Conservation (phyloP, 2,329 filamentous ascomycete species). For the Daldinia sp. region DNA sequence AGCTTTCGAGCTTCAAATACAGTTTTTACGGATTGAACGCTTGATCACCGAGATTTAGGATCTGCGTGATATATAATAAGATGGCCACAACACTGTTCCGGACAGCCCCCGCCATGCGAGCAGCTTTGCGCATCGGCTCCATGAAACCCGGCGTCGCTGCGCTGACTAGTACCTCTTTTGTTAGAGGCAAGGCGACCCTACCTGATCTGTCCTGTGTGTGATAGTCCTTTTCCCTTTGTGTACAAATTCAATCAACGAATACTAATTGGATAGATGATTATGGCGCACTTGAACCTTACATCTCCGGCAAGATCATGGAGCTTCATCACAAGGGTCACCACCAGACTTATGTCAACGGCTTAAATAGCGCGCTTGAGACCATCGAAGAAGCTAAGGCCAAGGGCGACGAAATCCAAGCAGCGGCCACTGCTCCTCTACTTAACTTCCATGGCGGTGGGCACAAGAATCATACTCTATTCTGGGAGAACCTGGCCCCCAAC, state of each 20-base stretch:
- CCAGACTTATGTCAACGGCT: slow-evolving; percentile 81
- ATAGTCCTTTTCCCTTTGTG: not conserved
- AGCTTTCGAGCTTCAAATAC: not conserved
- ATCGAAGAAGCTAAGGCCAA: slow-evolving; percentile 66
- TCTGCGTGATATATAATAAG: slow-evolving; percentile 28
- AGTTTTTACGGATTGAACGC: not conserved
- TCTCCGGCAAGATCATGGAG: slow-evolving; percentile 86
- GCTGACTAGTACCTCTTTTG: slow-evolving; percentile 77
- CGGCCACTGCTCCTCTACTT: slow-evolving; percentile 50
- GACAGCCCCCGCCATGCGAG: slow-evolving; percentile 71
- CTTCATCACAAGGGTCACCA: slow-evolving; percentile 85
- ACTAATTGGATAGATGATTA: slow-evolving; percentile 79
- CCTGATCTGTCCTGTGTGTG: slow-evolving; percentile 82
- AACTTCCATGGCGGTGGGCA: slow-evolving; percentile 75
- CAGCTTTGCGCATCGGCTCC: slow-evolving; percentile 73
- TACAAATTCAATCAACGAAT: slow-evolving; percentile 4
- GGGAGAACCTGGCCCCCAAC: slow-evolving; percentile 69
- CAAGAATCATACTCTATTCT: slow-evolving; percentile 73
- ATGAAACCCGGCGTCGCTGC: slow-evolving; percentile 67
- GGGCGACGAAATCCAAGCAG: slow-evolving; percentile 52
- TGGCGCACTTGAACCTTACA: slow-evolving; percentile 82
- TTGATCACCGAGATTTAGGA: not conserved
- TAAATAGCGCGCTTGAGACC: slow-evolving; percentile 75
- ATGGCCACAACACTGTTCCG: slow-evolving; percentile 84
- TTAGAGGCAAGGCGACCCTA: slow-evolving; percentile 88